A percentile compares a stretch with the other conserved stretches of the same genome.
phyloP scores from a whole-genome alignment of 495 filamentous ascomycete genomes.

The Neurospora africana region DNA sequence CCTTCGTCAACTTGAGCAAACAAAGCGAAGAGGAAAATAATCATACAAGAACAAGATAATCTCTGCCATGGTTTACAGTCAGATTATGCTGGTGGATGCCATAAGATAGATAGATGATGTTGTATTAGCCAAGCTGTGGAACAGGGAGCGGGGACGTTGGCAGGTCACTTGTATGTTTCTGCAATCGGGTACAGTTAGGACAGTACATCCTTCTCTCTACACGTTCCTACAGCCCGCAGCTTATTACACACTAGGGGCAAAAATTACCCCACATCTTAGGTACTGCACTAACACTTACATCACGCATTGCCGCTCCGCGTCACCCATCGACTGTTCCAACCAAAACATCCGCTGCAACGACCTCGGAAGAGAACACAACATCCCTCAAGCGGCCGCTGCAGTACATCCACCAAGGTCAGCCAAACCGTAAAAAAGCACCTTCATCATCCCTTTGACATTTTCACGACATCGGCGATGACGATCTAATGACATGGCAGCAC shows the following conservation, averaged over 20 bases:
- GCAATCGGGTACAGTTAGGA: background rate
- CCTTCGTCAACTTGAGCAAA: background rate
- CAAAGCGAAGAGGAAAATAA: background rate
- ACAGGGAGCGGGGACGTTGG: background rate
- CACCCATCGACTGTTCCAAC: background rate
- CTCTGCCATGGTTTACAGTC: background rate
- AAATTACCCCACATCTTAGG: background rate
- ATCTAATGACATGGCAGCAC: background rate
- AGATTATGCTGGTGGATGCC: background rate
- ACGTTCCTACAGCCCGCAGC: background rate
- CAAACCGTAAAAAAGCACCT: background rate
- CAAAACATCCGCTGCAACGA: background rate
- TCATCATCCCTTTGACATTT: background rate
- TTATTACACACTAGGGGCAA: accelerated
- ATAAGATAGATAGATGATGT: background rate
- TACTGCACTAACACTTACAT: background rate
- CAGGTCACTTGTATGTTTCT: background rate
- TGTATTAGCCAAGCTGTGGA: background rate
- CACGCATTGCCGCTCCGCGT: background rate
- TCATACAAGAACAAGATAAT: background rate
- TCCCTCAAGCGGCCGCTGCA: background rate
- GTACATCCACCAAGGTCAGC: background rate
- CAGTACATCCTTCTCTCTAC: background rate
- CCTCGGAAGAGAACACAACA: background rate
- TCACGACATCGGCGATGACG: background rate